Evolutionary conservation across 805 yeast species (phyloP), one percentile per base, ranked within the genome.

Genomic region (Teunomyces panamensis): DNA sequence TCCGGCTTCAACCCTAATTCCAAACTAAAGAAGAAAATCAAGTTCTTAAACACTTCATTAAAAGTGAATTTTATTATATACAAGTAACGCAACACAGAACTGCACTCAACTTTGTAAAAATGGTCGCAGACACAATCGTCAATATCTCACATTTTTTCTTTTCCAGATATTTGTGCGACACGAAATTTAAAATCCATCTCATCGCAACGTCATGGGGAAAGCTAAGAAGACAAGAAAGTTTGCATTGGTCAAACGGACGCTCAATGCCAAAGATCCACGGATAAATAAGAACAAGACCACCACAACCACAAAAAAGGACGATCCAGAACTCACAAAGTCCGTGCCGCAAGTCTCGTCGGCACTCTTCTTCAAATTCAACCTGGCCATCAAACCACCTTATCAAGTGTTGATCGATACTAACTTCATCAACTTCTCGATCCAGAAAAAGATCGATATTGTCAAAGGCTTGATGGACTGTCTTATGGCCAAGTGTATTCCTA

Each of bases 151-250:
- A 20, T 5, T 20, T 20, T 20, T 20, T 20, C 24, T 20, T 20
- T 20, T 20, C 24, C 6, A 5, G 24, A 20, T 6, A 20, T 20
- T 20, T 20, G 6, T 20, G 24, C 24, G 24, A 20, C 24, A 20
- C 24, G 24, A 20, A 20, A 20, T 20, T 20, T 20, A 20, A 20
- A 30, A 27, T 32, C 41, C 30, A 39, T 28, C 50, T 45, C 53
- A 49, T 52, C 53, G 35, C 47, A 43, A 20, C 47, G 49, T 16
- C 17, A 92, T 94, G 99, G 98, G 98, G 50, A 94, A 90, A 67
- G 96, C 96, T 29, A 90, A 87, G 74, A 94, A 94, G 71, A 92
- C 98, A 9, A 81, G 98, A 79, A 89, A 91, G 86, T 89, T 92
- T 62, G 96, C 96, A n/a, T 81, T 81, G 46, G 91, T 89, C 49